These are phyloP conservation scores for Pseudopithomyces maydicus DNA, from an alignment of 2,329 filamentous ascomycete species.

Conservation along the genomic window DNA sequence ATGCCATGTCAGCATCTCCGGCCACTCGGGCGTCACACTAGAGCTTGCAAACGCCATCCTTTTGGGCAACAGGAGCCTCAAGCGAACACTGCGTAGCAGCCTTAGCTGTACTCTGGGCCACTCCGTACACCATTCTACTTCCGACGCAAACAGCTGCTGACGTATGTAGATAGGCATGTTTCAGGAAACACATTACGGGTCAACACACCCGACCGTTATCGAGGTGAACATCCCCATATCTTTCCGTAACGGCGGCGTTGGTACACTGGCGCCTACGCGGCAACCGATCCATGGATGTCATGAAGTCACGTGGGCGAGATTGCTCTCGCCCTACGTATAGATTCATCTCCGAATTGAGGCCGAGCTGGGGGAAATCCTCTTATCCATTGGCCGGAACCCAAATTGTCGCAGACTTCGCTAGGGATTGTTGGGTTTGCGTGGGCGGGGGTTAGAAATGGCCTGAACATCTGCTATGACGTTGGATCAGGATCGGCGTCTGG, in stretches of 20 bases:
- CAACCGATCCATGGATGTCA: background rate
- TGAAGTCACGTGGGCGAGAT: constrained; percentile 5
- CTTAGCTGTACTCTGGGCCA: background rate
- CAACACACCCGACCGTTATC: background rate
- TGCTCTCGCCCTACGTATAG: background rate
- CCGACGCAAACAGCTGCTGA: background rate
- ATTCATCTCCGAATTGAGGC: constrained; percentile 4
- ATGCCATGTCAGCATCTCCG: too few relatives aligned
- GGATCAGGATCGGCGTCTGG: constrained; percentile 4
- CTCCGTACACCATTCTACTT: background rate
- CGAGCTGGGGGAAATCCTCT: background rate
- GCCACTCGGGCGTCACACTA: too few relatives aligned
- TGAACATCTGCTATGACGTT: constrained; percentile 6
- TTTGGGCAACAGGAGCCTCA: background rate
- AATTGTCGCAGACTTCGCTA: background rate
- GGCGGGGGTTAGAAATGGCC: constrained; percentile 6
- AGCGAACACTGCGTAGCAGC: background rate
- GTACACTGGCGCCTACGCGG: background rate
- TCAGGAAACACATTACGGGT: background rate
- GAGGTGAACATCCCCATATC: background rate
- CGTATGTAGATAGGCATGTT: background rate
- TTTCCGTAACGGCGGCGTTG: constrained; percentile 3
- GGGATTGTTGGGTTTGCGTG: constrained; percentile 7
- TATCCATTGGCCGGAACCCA: constrained; percentile 1
- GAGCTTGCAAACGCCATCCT: background rate